phyloP scores from a whole-genome alignment of 306 rosid genomes.

The Pyrus bretschneideri region DNA sequence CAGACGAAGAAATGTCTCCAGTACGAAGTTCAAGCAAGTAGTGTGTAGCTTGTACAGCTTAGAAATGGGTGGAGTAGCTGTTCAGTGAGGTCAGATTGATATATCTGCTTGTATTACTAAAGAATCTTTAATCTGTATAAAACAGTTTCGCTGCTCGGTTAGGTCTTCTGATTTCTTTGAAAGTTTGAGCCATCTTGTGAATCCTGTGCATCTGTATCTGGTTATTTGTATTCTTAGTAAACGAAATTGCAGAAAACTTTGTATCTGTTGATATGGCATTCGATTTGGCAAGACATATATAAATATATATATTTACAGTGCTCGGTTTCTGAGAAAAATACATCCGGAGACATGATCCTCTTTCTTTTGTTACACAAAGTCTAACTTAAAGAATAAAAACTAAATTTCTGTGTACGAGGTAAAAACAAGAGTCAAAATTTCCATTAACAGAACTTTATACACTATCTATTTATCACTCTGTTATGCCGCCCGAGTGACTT shows the following conservation, averaged over 20 bases:
- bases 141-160: neutral
- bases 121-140: constrained; percentile 6
- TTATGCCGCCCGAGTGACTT: neutral
- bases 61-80: neutral
- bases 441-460: constrained; percentile 10
- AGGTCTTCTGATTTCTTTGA: neutral
- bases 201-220: neutral
- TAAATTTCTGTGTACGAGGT: constrained; percentile 8
- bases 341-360: constrained; percentile 15
- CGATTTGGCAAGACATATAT: neutral
- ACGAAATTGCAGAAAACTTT: neutral
- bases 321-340: neutral
- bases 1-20: constrained; percentile 40
- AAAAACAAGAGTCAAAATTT: neutral
- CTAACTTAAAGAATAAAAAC: constrained; percentile 12
- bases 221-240: neutral
- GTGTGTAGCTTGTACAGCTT: neutral
- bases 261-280: constrained; percentile 1
- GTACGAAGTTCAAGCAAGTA: constrained; percentile 7
- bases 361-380: constrained; percentile 15
- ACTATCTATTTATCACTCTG: constrained; percentile 6
- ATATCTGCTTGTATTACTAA: constrained; percentile 5
- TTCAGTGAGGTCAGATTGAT: constrained; percentile 19
- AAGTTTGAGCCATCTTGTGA: neutral
- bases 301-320: neutral